phyloP scores from a whole-genome alignment of 2,329 filamentous ascomycete species.

The Emydomyces testavorans region DNA sequence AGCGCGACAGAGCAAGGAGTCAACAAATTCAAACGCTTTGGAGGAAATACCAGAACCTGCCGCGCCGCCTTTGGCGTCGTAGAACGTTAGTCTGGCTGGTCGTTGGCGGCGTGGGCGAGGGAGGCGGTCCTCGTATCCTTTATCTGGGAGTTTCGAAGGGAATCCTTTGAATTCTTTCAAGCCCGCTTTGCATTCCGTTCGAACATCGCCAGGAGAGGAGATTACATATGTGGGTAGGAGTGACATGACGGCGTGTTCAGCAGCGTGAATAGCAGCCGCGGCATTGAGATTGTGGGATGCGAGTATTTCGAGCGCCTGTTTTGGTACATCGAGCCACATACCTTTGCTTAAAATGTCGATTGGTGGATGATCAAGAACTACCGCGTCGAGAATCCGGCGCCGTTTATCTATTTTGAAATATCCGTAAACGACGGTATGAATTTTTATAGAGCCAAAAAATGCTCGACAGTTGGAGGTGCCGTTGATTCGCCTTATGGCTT shows the following conservation, averaged over 20 bases:
- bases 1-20: conserved; percentile 64
- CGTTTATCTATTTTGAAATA: conserved; percentile 95
- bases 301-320: conserved; percentile 65
- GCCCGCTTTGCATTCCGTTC: conserved; percentile 84
- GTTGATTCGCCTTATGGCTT: conserved; percentile 65
- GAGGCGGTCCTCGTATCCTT: conserved; percentile 17
- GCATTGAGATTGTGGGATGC: conserved; percentile 61
- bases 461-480: conserved; percentile 52
- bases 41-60: conserved; percentile 75
- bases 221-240: conserved; percentile 87
- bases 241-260: conserved; percentile 79
- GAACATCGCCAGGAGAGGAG: conserved; percentile 77
- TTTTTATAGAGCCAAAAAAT: conserved; percentile 76
- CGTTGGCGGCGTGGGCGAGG: conserved; percentile 52
- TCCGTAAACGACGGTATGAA: conserved; percentile 80
- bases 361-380: conserved; percentile 85
- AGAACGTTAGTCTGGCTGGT: conserved; percentile 81
- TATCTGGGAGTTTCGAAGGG: conserved; percentile 19
- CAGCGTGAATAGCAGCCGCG: conserved; percentile 83
- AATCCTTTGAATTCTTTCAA: conserved; percentile 62
- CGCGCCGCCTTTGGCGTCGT: conserved; percentile 83
- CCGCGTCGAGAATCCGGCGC: conserved; percentile 75
- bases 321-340: conserved; percentile 91
- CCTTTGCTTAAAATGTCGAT: conserved; percentile 76
- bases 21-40: conserved; percentile 88